phyloP scores from a whole-genome alignment of 1,139 yeast genomes.

The Waltiozyma sp. region DNA sequence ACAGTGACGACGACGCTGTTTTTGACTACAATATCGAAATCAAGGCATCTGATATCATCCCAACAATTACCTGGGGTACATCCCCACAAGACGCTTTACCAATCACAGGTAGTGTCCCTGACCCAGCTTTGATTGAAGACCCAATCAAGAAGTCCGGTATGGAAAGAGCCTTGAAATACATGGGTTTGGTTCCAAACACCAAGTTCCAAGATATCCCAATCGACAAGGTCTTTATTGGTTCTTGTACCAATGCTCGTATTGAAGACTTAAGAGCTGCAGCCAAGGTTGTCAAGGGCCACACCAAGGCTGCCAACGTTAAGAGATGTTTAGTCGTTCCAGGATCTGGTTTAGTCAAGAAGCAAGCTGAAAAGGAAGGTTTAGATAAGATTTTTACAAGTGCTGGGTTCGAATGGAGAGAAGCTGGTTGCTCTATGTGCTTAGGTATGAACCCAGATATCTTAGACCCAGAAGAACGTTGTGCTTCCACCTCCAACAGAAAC shows the following conservation, averaged over 20 bases:
- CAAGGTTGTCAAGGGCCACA: slow-evolving; percentile 79
- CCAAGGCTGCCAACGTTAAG: slow-evolving; percentile 72
- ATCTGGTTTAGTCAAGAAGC: slow-evolving; percentile 84
- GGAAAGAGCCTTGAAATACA: slow-evolving; percentile 83
- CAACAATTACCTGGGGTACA: slow-evolving; percentile 98
- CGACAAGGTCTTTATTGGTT: slow-evolving; percentile 94
- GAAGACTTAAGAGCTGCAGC: slow-evolving; percentile 97
- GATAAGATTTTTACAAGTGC: slow-evolving; percentile 85
- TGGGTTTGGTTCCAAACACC: slow-evolving; percentile 80
- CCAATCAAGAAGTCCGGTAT: slow-evolving; percentile 74
- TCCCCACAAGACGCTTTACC: slow-evolving; percentile 98
- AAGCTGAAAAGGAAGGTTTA: slow-evolving; percentile 91
- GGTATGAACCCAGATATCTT: slow-evolving; percentile 99
- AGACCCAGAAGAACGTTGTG: slow-evolving; percentile 93
- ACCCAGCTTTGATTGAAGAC: slow-evolving; percentile 63
- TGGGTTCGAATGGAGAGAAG: slow-evolving; percentile 98
- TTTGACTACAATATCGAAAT: slow-evolving; percentile 79
- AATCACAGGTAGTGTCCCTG: slow-evolving; percentile 81
- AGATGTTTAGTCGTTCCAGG: slow-evolving; percentile 94
- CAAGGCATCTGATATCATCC: slow-evolving; percentile 75
- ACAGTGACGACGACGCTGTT: slow-evolving; percentile 79
- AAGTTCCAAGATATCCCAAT: slow-evolving; percentile 62
- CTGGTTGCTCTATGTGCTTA: slow-evolving; percentile 98
- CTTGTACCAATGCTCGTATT: slow-evolving; percentile 95
- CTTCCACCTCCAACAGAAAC: slow-evolving; percentile 96